Conservation (phyloP, 345 rosid species). For the Cardamine chenopodiifolia region DNA sequence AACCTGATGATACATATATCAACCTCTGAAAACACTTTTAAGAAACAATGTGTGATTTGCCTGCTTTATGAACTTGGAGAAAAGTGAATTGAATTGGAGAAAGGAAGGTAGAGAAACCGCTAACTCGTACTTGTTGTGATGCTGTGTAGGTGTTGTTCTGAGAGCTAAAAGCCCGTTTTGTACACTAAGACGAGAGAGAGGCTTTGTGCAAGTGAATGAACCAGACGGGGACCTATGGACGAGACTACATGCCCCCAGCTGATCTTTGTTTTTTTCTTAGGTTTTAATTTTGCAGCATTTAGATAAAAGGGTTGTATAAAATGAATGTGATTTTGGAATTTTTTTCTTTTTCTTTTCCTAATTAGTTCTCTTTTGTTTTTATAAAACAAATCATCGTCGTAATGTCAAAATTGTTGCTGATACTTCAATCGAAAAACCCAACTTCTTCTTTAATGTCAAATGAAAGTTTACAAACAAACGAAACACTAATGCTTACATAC, state of each 20-base stretch:
- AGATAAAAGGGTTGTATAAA: slow-evolving; percentile 30
- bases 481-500: slow-evolving; percentile 4
- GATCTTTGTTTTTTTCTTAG: neutral
- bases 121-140: slow-evolving; percentile 32
- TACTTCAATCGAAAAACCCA: neutral
- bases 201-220: slow-evolving; percentile 18
- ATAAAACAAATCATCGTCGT: neutral
- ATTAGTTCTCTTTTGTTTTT: neutral
- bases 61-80: slow-evolving; percentile 2
- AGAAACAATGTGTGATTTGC: slow-evolving; percentile 15
- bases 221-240: neutral
- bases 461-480: neutral
- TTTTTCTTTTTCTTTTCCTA: neutral
- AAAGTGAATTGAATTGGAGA: neutral
- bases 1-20: neutral
- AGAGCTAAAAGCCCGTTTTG: slow-evolving; percentile 14
- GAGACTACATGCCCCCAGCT: neutral
- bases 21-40: neutral
- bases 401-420: neutral
- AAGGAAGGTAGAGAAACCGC: slow-evolving; percentile 13
- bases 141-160: slow-evolving; percentile 35
- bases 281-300: neutral
- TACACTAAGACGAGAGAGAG: slow-evolving; percentile 9
- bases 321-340: neutral
- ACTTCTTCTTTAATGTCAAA: neutral